Conservation (phyloP, 192 early-diverging fungal species). For the Umbelopsis sp. region DNA sequence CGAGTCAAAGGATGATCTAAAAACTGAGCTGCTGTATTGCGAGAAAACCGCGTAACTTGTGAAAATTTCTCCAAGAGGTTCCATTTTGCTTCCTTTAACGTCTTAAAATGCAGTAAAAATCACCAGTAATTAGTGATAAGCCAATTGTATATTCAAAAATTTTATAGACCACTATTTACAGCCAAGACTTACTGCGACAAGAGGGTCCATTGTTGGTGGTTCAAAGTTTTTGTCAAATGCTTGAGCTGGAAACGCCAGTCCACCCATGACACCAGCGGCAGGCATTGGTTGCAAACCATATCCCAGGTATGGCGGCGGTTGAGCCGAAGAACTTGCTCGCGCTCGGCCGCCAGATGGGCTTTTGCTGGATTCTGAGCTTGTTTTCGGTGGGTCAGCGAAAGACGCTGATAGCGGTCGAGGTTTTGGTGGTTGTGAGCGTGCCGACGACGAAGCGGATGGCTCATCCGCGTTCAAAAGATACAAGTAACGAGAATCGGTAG, state of each 20-base stretch:
- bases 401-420: neutral
- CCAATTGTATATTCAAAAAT: neutral
- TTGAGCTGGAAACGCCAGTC: slow-evolving; percentile 22
- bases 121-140: neutral
- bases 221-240: slow-evolving; percentile 30
- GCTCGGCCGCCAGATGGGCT: slow-evolving; percentile 15
- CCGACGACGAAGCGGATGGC: neutral
- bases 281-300: slow-evolving; percentile 36
- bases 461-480: slow-evolving; percentile 11
- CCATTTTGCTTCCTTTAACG: slow-evolving; percentile 74
- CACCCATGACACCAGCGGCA: neutral
- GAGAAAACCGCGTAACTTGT: slow-evolving; percentile 70
- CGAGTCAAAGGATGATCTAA: slow-evolving; percentile 58
- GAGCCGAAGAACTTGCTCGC: slow-evolving; percentile 49
- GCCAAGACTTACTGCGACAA: slow-evolving; percentile 39
- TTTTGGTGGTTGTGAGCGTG: neutral
- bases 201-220: slow-evolving; percentile 40
- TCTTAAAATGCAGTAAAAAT: slow-evolving; percentile 34
- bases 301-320: slow-evolving; percentile 50
- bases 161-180: too few species aligned
- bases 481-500: neutral
- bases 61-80: slow-evolving; percentile 77
- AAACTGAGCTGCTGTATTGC: slow-evolving; percentile 60
- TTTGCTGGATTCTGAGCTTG: neutral
- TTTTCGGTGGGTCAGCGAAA: neutral